Evolutionary conservation across 2,329 filamentous ascomycete genomes (phyloP).

Genomic region (Macroventuria anomochaeta): DNA sequence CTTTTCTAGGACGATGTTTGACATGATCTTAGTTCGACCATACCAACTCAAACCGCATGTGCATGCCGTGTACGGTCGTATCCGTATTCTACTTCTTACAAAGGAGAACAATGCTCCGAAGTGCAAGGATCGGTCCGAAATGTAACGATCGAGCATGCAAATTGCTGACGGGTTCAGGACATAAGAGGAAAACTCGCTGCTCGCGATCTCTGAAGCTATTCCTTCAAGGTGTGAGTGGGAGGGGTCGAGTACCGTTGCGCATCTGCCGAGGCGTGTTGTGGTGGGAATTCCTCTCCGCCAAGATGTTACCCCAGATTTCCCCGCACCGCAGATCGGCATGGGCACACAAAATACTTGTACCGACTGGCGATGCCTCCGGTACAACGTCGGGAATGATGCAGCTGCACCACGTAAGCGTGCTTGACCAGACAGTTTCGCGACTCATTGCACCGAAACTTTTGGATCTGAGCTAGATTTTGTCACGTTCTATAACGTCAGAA

Average conservation of each 20-base stretch:
- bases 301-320: constrained; percentile 1
- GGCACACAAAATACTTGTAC: not conserved
- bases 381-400: not conserved
- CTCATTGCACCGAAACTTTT: not conserved
- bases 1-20: too few species aligned
- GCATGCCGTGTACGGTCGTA: not conserved
- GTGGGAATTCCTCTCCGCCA: not conserved
- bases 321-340: not conserved
- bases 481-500: not conserved
- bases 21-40: too few species aligned
- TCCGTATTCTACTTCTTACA: not conserved
- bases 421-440: not conserved
- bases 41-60: not conserved
- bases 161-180: not conserved
- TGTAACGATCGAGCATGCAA: not conserved
- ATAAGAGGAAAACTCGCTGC: not conserved
- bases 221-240: not conserved
- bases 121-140: not conserved
- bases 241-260: not conserved
- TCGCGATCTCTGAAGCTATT: not conserved
- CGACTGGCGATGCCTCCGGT: not conserved
- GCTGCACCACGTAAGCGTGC: not conserved
- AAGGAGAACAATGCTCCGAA: not conserved
- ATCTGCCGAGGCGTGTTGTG: not conserved
- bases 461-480: not conserved